Base-by-base conservation (phyloP, 257 asterid genomes). In the Dorcoceras hygrometricum region DNA sequence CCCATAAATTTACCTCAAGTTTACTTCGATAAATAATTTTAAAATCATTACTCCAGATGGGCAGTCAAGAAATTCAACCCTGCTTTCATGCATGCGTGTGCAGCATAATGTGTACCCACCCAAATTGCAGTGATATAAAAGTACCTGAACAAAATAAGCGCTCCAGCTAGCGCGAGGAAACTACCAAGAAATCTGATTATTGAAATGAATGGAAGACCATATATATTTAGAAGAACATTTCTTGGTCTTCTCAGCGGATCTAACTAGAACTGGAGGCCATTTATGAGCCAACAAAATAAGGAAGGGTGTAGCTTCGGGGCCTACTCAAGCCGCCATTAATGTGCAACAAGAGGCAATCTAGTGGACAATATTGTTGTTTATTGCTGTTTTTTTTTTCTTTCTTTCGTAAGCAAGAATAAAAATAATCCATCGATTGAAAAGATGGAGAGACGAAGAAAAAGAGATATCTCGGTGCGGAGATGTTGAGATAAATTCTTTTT, bases 141-240 rank as follows among this genome's bases (percentile, higher is more conserved):
- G 9, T 50, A 79, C 85, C 83, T 60, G 65, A 60, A 75, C 36
- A 66, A 2, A 55, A 77, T 56, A 56, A 64, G 53, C 64, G 70
- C 59, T 10, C 62, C 75, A 66, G n/a, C n/a, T n/a, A n/a, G 67
- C 67, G 73, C 76, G 46, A 8, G 25, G 8, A 63, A 51, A 51
- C 27, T 12, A 59, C 20, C 31, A 31, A 26, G 59, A 31, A 65
- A 71, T 64, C 54, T 5, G 62, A 73, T 43, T 24, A 25, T 51
- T 29, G 51, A 50, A 67, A 46, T 46, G 54, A 0, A 51, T 23
- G 14, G 24, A 68, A 27, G 51, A 12, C 54, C 22, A 16, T 46
- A 46, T 39, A 51, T 43, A 27, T 54, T 48, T 62, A 67, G 34
- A 25, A 62, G 20, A 51, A 3, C 39, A 29, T 18, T 46, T 46